Conservation (phyloP, 2,329 filamentous ascomycete genomes). For the Hawksworthiomyces lignivorus region DNA sequence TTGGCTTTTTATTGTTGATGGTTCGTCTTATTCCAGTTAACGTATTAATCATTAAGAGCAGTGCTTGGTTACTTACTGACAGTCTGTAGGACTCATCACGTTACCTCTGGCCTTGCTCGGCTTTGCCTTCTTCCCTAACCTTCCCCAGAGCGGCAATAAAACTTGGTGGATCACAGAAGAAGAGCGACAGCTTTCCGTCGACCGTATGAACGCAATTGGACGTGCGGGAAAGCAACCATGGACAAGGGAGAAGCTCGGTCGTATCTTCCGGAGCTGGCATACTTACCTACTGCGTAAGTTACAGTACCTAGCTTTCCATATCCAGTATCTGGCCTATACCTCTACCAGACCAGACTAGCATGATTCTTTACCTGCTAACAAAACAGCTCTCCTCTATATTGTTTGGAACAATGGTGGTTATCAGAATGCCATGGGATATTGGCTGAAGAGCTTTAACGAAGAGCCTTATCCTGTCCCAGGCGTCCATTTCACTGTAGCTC, state of each 20-base stretch:
- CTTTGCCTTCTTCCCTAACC: slow-evolving; percentile 41
- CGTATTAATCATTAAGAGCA: background rate
- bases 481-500: slow-evolving; percentile 21
- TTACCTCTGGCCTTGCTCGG: slow-evolving; percentile 45
- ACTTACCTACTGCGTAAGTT: slow-evolving; percentile 28
- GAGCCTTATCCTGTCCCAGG: slow-evolving; percentile 28
- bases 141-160: slow-evolving; percentile 29
- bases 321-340: too few species aligned
- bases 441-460: slow-evolving; percentile 32
- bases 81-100: slow-evolving; percentile 11
- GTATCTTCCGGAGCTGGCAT: slow-evolving; percentile 30
- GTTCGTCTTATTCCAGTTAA: background rate
- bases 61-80: background rate
- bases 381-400: slow-evolving; percentile 25
- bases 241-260: slow-evolving; percentile 25
- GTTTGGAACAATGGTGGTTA: slow-evolving; percentile 30
- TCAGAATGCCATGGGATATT: slow-evolving; percentile 32
- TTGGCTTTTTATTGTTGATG: slow-evolving; percentile 43
- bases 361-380: background rate
- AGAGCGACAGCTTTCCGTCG: slow-evolving; percentile 27
- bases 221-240: slow-evolving; percentile 28
- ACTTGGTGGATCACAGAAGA: slow-evolving; percentile 29
- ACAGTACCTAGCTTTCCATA: background rate
- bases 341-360: too few species aligned
- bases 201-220: slow-evolving; percentile 27